These are phyloP conservation scores for Xanthoconium stramineum DNA, from an alignment of 768 basidiomycete species.

Conservation along the genomic window DNA sequence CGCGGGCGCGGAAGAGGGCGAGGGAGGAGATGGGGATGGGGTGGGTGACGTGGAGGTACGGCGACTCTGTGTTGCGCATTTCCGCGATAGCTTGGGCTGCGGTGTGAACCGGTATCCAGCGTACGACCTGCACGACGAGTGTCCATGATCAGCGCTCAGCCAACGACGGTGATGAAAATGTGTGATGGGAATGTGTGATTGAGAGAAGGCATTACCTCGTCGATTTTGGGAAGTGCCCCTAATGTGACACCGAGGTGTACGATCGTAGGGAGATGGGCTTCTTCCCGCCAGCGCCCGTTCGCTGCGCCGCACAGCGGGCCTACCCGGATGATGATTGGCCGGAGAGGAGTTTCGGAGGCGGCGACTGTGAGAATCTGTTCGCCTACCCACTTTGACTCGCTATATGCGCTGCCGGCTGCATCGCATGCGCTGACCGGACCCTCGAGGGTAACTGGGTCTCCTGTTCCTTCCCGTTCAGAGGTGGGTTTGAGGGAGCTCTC, in stretches of 20 bases:
- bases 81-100: slow-evolving; percentile 14
- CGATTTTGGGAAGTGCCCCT: slow-evolving; percentile 16
- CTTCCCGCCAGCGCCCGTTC: slow-evolving; percentile 39
- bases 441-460: not conserved
- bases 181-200: not conserved
- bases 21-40: slow-evolving; percentile 7
- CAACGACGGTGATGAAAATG: too few relatives aligned
- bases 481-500: not conserved
- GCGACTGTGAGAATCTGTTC: slow-evolving; percentile 22
- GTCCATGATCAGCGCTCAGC: not conserved
- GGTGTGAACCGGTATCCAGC: slow-evolving; percentile 2
- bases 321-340: slow-evolving; percentile 32
- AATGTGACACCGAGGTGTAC: slow-evolving; percentile 22
- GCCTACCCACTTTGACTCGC: slow-evolving; percentile 24
- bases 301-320: slow-evolving; percentile 36
- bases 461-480: not conserved
- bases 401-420: slow-evolving; percentile 8
- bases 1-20: slow-evolving; percentile 8
- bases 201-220: slow-evolving; percentile 17
- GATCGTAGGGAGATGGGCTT: slow-evolving; percentile 36
- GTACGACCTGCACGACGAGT: not conserved
- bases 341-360: slow-evolving; percentile 17
- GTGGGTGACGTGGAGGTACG: slow-evolving; percentile 11
- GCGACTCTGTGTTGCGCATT: slow-evolving; percentile 11
- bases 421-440: slow-evolving; percentile 7